Conservation (phyloP, 495 filamentous ascomycete species). For the Aspergillus bridgeri region DNA sequence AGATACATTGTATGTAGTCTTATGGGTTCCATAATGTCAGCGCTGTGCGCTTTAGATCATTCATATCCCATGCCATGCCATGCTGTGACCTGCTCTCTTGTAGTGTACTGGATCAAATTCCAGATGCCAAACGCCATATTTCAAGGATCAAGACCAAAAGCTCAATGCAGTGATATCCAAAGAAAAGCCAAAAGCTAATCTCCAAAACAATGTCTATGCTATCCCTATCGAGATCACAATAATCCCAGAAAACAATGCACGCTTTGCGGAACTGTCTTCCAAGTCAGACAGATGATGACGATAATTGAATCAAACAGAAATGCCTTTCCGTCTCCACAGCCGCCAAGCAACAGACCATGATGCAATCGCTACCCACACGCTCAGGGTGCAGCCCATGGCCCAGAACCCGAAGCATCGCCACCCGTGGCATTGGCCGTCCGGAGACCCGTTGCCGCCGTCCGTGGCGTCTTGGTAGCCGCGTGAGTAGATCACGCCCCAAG, state of each 20-base stretch:
- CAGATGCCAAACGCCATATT: too few relatives aligned
- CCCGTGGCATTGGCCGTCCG: slow-evolving; percentile 59
- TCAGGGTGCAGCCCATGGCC: slow-evolving; percentile 65
- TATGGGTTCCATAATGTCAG: too few relatives aligned
- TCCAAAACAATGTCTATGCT: too few relatives aligned
- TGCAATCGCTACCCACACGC: slow-evolving; percentile 71
- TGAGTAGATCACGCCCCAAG: slow-evolving; percentile 84
- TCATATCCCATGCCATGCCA: too few relatives aligned
- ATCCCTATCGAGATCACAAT: too few relatives aligned
- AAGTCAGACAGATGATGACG: neutral
- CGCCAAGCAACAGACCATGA: slow-evolving; percentile 81
- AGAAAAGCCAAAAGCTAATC: too few relatives aligned
- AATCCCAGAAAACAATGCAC: neutral
- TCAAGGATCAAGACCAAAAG: too few relatives aligned
- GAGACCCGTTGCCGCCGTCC: slow-evolving; percentile 26
- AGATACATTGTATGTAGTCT: too few relatives aligned
- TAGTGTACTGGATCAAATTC: too few relatives aligned
- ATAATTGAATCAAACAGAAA: slow-evolving; percentile 60
- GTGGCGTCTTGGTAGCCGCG: slow-evolving; percentile 70
- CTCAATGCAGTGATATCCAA: too few relatives aligned
- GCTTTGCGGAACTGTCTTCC: neutral
- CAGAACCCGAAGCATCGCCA: slow-evolving; percentile 80
- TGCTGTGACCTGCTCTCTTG: too few relatives aligned
- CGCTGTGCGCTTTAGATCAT: too few relatives aligned
- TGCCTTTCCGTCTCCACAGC: slow-evolving; percentile 74